Percentiles rank a stretch among this genome's conserved stretches.
phyloP scores from a whole-genome alignment of 192 early-diverging fungal species.

The Dispira simplex region DNA sequence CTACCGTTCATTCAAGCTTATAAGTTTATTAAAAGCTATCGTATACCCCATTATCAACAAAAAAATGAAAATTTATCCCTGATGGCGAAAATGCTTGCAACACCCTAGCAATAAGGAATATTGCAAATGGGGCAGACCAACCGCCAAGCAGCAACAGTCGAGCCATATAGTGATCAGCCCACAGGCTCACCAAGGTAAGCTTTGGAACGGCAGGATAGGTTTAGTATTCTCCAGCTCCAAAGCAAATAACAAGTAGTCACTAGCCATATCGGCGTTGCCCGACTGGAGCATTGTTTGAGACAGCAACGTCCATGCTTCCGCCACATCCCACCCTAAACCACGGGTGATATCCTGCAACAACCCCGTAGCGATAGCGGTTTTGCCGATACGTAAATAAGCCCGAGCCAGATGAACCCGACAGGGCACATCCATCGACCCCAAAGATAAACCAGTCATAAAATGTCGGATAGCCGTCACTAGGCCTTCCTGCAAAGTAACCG shows the following conservation, averaged over 20 bases:
- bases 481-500: slow-evolving; percentile 16
- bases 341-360: slow-evolving; percentile 30
- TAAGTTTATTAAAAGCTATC: too few relatives aligned
- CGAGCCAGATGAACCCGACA: slow-evolving; percentile 28
- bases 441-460: slow-evolving; percentile 29
- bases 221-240: slow-evolving; percentile 34
- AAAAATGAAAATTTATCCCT: too few relatives aligned
- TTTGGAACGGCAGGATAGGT: slow-evolving; percentile 29
- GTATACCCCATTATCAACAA: too few relatives aligned
- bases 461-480: slow-evolving; percentile 24
- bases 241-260: slow-evolving; percentile 42
- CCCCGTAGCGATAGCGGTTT: slow-evolving; percentile 33
- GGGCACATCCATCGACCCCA: slow-evolving; percentile 24
- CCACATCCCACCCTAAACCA: slow-evolving; percentile 38
- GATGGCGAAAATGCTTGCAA: too few relatives aligned
- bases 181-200: slow-evolving; percentile 20
- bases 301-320: slow-evolving; percentile 37
- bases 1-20: too few relatives aligned
- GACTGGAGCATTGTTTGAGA: slow-evolving; percentile 22
- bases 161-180: not conserved
- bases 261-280: slow-evolving; percentile 30
- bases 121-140: too few relatives aligned
- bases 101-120: too few relatives aligned
- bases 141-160: too few relatives aligned
- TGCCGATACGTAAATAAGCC: slow-evolving; percentile 24